Percentiles rank a stretch among this genome's conserved stretches.
Conservation (phyloP, 495 filamentous ascomycete genomes). For the Eremomyces bilateralis region DNA sequence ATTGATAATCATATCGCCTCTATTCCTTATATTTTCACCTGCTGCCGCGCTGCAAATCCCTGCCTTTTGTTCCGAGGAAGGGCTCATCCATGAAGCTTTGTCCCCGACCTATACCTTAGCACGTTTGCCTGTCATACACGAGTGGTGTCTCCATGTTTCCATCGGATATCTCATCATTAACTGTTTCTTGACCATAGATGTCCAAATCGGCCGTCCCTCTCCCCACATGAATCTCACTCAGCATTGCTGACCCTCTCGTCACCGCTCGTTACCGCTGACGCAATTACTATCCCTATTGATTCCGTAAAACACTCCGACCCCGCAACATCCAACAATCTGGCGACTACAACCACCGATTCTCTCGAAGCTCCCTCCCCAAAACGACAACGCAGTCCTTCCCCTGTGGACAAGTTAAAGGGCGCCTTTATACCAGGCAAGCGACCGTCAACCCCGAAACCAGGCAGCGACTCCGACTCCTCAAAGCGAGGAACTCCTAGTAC, state of each 20-base stretch:
- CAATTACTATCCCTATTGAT: conserved; percentile 19
- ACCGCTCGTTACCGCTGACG: conserved; percentile 39
- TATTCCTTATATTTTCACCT: no score
- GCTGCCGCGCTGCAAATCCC: no score
- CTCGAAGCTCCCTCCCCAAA: conserved; percentile 6
- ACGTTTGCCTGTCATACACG: no score
- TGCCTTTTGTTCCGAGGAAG: no score
- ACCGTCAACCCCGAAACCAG: conserved; percentile 9
- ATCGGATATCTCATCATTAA: no score
- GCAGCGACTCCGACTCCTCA: conserved; percentile 6
- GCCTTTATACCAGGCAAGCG: conserved; percentile 13
- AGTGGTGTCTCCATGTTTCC: no score
- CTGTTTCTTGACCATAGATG: no score
- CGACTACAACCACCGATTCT: conserved; percentile 8
- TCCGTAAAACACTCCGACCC: conserved; percentile 9
- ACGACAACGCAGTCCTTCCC: conserved; percentile 11
- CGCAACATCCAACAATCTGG: no score
- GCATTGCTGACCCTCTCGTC: conserved; percentile 68
- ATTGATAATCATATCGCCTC: no score
- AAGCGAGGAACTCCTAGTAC: conserved; percentile 7
- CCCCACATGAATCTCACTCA: conserved; percentile 52
- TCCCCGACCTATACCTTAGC: no score
- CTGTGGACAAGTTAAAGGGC: conserved; percentile 15
- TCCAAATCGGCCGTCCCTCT: conserved; percentile 32
- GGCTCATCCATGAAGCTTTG: no score